These are phyloP conservation scores for Ambrosia artemisiifolia DNA, from an alignment of 129 eudicot species.

Conservation along the genomic window DNA sequence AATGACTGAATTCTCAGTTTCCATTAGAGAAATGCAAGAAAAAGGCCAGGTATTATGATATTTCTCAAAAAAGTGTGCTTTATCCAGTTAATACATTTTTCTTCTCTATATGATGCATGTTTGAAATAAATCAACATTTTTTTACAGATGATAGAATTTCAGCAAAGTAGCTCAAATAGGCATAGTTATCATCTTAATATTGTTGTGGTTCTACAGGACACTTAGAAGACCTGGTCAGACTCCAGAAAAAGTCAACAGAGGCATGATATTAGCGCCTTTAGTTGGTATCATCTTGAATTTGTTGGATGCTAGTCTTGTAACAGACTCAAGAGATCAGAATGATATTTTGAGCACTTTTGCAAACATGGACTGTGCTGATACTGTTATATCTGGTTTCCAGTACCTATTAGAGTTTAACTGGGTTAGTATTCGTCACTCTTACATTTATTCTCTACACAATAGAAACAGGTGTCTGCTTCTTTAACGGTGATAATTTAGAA, in stretches of 20 bases:
- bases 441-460: slow-evolving; percentile 31
- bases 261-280: slow-evolving; percentile 93
- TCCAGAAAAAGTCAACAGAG: slow-evolving; percentile 80
- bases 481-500: not conserved
- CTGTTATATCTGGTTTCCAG: slow-evolving; percentile 72
- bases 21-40: slow-evolving; percentile 92
- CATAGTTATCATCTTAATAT: slow-evolving; percentile 79
- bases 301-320: slow-evolving; percentile 62
- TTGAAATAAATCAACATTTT: not conserved
- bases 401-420: slow-evolving; percentile 71
- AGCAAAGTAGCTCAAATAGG: slow-evolving; percentile 51
- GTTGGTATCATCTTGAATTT: slow-evolving; percentile 87
- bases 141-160: slow-evolving; percentile 72
- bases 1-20: slow-evolving; percentile 92
- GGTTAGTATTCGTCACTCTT: slow-evolving; percentile 48
- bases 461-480: not conserved
- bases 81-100: not conserved
- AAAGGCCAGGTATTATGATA: slow-evolving; percentile 58
- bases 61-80: slow-evolving; percentile 1
- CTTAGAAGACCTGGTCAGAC: slow-evolving; percentile 73
- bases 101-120: not conserved
- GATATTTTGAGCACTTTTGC: slow-evolving; percentile 76
- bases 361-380: slow-evolving; percentile 86
- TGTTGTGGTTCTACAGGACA: slow-evolving; percentile 57
- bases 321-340: slow-evolving; percentile 40